Evolutionary conservation across 176 grass and related monocot species (phyloP).

Genomic region (Oryza glumipatula): DNA sequence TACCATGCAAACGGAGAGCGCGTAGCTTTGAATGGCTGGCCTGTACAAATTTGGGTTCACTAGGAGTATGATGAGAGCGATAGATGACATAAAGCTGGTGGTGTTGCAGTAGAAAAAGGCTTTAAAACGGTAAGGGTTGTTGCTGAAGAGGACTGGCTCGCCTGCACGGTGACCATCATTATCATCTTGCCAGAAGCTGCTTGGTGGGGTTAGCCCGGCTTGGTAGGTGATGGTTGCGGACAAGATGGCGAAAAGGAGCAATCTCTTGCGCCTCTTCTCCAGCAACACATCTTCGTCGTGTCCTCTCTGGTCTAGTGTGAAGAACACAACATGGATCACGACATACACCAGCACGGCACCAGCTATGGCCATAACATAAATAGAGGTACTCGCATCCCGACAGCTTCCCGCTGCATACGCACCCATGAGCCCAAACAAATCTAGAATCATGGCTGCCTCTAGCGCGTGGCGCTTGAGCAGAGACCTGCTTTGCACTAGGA

Average conservation of each 20-base stretch:
- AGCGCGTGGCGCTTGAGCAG: slow-evolving; percentile 8
- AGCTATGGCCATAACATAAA: slow-evolving; percentile 21
- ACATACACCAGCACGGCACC: slow-evolving; percentile 16
- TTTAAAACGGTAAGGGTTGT: slow-evolving; percentile 14
- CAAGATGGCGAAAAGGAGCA: slow-evolving; percentile 49
- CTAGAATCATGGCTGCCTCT: slow-evolving; percentile 30
- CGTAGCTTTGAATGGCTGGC: not conserved
- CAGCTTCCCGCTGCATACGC: slow-evolving; percentile 35
- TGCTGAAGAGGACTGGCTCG: slow-evolving; percentile 17
- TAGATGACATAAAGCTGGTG: not conserved
- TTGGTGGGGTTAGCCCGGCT: slow-evolving; percentile 31
- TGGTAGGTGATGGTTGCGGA: slow-evolving; percentile 48
- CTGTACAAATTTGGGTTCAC: slow-evolving; percentile 11
- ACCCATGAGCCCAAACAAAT: slow-evolving; percentile 46
- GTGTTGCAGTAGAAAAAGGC: slow-evolving; percentile 49
- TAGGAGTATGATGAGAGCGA: slow-evolving; percentile 33
- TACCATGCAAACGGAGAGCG: not conserved
- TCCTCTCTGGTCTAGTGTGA: not conserved
- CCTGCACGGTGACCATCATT: not conserved
- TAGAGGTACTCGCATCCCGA: not conserved
- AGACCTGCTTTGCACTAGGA: slow-evolving; percentile 27
- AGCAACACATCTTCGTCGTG: not conserved
- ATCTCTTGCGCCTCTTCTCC: slow-evolving; percentile 25
- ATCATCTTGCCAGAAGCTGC: not conserved
- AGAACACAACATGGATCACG: slow-evolving; percentile 27